phyloP scores from a whole-genome alignment of 495 filamentous ascomycete species.

The Talaromyces thailandensis region DNA sequence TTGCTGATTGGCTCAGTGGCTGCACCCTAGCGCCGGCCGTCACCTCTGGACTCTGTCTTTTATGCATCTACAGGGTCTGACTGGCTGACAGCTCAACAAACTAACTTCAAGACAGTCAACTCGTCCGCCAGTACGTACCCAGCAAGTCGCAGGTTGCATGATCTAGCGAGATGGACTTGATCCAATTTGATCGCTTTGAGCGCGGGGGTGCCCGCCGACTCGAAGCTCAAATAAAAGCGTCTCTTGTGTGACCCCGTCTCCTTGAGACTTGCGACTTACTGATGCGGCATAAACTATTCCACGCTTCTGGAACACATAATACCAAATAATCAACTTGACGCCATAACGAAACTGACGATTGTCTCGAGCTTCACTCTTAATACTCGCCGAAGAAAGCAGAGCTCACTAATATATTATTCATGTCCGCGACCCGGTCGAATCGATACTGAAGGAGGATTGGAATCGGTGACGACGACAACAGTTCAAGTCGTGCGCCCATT shows the following conservation, averaged over 20 bases:
- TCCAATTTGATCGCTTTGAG: background rate
- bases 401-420: background rate
- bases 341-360: background rate
- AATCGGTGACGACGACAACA: background rate
- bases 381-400: background rate
- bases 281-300: background rate
- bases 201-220: background rate
- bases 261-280: background rate
- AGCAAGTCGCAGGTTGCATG: background rate
- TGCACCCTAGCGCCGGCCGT: background rate
- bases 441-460: background rate
- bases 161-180: background rate
- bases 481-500: background rate
- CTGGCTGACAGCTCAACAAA: background rate
- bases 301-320: background rate
- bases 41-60: background rate
- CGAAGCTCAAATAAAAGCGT: background rate
- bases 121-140: background rate
- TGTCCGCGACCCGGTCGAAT: background rate
- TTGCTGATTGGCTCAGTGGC: background rate
- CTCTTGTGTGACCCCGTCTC: background rate
- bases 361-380: background rate
- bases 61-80: background rate
- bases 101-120: background rate
- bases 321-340: background rate